Evolutionary conservation across 306 rosid species (phyloP).

Genomic region (Fragaria ananassa): DNA sequence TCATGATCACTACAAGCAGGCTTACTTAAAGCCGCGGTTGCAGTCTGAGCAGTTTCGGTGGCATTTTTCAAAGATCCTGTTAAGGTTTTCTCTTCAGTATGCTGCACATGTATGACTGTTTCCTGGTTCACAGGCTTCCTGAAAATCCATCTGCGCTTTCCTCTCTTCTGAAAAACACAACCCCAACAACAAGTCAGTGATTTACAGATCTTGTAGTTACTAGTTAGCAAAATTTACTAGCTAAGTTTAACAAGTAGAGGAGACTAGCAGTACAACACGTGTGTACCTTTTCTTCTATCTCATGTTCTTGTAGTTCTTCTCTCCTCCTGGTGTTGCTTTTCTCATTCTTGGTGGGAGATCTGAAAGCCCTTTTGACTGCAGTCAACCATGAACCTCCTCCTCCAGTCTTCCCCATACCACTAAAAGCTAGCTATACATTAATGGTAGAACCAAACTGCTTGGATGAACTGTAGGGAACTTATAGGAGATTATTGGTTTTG

Average conservation of each 20-base stretch:
- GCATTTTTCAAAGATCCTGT: constrained; percentile 18
- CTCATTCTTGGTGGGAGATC: constrained; percentile 43
- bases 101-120: constrained; percentile 25
- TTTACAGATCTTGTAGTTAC: neutral
- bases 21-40: neutral
- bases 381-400: constrained; percentile 53
- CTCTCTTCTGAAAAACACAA: constrained; percentile 41
- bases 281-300: constrained; percentile 49
- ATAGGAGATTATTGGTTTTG: neutral
- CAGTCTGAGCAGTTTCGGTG: neutral
- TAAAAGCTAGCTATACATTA: neutral
- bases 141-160: constrained; percentile 56
- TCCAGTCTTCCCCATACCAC: constrained; percentile 43
- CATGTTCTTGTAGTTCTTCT: constrained; percentile 41
- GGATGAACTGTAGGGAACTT: neutral
- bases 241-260: neutral
- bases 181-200: neutral
- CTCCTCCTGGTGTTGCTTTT: constrained; percentile 39
- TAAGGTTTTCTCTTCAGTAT: constrained; percentile 19
- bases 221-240: neutral
- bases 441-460: neutral
- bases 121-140: constrained; percentile 42
- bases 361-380: constrained; percentile 49
- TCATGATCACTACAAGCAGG: constrained; percentile 12
- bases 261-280: neutral